phyloP scores from a whole-genome alignment of 768 basidiomycete species.

The Mycena indigotica region DNA sequence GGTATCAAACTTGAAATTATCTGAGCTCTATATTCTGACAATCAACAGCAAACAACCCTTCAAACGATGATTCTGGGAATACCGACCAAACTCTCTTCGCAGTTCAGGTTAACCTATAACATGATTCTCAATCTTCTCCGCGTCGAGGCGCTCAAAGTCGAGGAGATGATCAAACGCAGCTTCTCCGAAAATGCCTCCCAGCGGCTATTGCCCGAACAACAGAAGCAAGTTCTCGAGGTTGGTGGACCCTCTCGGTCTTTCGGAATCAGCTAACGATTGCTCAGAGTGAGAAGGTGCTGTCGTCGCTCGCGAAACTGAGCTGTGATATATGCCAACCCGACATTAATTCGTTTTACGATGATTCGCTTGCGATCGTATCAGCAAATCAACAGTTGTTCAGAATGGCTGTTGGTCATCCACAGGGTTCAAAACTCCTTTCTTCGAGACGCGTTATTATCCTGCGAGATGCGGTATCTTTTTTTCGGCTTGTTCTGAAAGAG shows the following conservation, averaged over 20 bases:
- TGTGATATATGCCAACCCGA: slow-evolving; percentile 73
- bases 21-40: neutral
- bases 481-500: neutral
- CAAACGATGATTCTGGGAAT: slow-evolving; percentile 92
- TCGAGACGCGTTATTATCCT: slow-evolving; percentile 83
- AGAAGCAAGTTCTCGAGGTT: slow-evolving; percentile 84
- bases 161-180: slow-evolving; percentile 99
- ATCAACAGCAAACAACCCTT: slow-evolving; percentile 67
- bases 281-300: slow-evolving; percentile 73
- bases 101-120: slow-evolving; percentile 97
- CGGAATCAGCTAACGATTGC: slow-evolving; percentile 11
- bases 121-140: slow-evolving; percentile 98
- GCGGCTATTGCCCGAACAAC: slow-evolving; percentile 87
- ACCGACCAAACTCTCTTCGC: slow-evolving; percentile 89
- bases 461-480: slow-evolving; percentile 68
- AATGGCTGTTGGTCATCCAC: slow-evolving; percentile 59
- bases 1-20: too few species aligned
- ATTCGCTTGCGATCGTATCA: slow-evolving; percentile 60
- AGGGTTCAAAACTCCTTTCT: slow-evolving; percentile 67
- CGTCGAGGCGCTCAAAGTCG: slow-evolving; percentile 93
- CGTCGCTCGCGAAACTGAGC: slow-evolving; percentile 60
- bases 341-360: slow-evolving; percentile 77
- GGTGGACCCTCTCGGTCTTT: slow-evolving; percentile 23
- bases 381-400: slow-evolving; percentile 64
- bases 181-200: slow-evolving; percentile 99